Conservation (phyloP, 2,329 filamentous ascomycete genomes). For the Lecanicillium sp. region DNA sequence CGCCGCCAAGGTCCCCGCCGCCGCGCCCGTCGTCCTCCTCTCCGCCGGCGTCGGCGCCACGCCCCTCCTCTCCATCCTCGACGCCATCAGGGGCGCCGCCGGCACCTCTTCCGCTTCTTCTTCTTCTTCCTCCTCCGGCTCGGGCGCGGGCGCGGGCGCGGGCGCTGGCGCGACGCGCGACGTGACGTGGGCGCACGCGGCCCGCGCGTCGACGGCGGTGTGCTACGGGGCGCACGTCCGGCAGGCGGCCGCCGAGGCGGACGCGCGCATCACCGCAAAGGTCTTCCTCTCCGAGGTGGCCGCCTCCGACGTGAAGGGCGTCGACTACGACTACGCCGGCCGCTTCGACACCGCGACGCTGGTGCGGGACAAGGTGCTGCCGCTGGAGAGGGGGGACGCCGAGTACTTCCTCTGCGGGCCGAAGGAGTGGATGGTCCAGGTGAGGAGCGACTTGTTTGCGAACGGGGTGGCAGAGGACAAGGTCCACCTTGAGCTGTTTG, state of each 20-base stretch:
- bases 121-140: no score
- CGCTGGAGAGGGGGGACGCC: constrained; percentile 43
- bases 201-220: constrained; percentile 42
- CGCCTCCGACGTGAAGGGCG: constrained; percentile 36
- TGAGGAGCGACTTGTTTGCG: constrained; percentile 42
- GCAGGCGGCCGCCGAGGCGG: constrained; percentile 27
- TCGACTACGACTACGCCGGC: constrained; percentile 52
- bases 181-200: constrained; percentile 59
- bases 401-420: constrained; percentile 68
- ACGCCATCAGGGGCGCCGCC: no score
- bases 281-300: constrained; percentile 49
- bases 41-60: constrained; percentile 65
- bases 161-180: constrained; percentile 33
- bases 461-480: constrained; percentile 48
- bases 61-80: constrained; percentile 59
- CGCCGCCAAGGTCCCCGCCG: constrained; percentile 29
- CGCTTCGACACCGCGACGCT: constrained; percentile 50
- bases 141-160: constrained; percentile 21
- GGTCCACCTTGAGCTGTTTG: constrained; percentile 60
- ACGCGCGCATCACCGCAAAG: constrained; percentile 22
- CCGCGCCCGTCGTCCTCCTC: constrained; percentile 56
- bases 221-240: constrained; percentile 51
- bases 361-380: constrained; percentile 43
- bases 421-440: constrained; percentile 57
- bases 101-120: no score